phyloP scores from a whole-genome alignment of 2,329 filamentous ascomycete genomes.

The Gyromitra esculenta region DNA sequence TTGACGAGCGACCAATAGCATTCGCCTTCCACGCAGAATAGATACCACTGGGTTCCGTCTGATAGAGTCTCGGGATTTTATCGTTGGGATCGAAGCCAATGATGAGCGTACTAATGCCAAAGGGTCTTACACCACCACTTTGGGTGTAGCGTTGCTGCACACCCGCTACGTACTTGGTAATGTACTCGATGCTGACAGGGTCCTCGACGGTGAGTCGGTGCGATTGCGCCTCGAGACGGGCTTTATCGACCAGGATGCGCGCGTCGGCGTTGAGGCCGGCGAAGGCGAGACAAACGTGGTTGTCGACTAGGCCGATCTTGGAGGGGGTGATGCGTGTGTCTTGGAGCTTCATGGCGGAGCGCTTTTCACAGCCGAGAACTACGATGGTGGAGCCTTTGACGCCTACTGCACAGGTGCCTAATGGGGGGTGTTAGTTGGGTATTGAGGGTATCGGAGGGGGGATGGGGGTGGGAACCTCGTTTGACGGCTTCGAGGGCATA shows the following conservation, averaged over 20 bases:
- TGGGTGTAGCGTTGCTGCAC: conserved; percentile 99
- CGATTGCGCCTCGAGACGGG: conserved; percentile 94
- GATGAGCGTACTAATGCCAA: conserved; percentile 96
- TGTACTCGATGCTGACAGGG: conserved; percentile 97
- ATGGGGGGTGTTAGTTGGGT: conserved; percentile 32
- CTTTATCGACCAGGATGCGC: conserved; percentile 97
- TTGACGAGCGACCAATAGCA: conserved; percentile 96
- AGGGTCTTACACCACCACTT: conserved; percentile 97
- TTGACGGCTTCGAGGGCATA: conserved; percentile 99
- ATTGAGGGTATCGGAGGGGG: not conserved
- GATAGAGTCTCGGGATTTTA: conserved; percentile 87
- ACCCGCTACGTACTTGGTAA: conserved; percentile 97
- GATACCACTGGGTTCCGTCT: conserved; percentile 99
- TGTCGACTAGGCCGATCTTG: conserved; percentile 96
- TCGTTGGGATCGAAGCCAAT: conserved; percentile 98
- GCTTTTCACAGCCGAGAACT: conserved; percentile 97
- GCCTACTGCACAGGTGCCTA: conserved; percentile 95
- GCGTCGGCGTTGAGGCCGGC: conserved; percentile 97
- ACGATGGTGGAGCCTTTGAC: conserved; percentile 96
- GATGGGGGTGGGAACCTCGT: conserved; percentile 72
- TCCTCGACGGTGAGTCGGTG: conserved; percentile 97
- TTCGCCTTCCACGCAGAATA: conserved; percentile 99
- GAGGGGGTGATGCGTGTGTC: conserved; percentile 98
- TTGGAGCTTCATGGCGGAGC: conserved; percentile 98
- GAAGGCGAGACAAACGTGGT: conserved; percentile 95